phyloP scores from a whole-genome alignment of 2,329 filamentous ascomycete genomes.

The Elsinoe ampelina region DNA sequence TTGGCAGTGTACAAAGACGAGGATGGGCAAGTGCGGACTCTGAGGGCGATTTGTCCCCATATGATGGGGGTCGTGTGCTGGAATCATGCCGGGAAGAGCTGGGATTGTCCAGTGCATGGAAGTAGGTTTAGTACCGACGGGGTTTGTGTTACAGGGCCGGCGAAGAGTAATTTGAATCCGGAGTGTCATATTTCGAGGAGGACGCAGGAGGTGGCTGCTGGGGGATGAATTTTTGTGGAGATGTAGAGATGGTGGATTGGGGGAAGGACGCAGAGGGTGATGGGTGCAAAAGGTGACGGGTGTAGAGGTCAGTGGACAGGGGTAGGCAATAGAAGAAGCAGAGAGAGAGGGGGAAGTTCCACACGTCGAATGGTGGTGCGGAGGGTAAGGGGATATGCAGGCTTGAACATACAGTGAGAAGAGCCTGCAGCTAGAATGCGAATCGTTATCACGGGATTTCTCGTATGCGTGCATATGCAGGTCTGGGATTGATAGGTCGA shows the following conservation, averaged over 20 bases:
- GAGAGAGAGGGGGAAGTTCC: too few species aligned
- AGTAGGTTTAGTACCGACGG: conserved; percentile 37
- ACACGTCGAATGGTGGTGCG: too few species aligned
- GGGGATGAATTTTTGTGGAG: background rate
- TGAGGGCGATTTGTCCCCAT: conserved; percentile 49
- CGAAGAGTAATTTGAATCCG: conserved; percentile 30
- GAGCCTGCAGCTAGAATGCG: too few species aligned
- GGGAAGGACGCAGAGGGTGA: too few species aligned
- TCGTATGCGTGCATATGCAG: background rate
- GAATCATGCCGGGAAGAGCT: conserved; percentile 46
- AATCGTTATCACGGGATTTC: background rate
- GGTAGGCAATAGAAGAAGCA: too few species aligned
- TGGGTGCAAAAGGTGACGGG: too few species aligned
- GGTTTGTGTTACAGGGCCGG: conserved; percentile 33
- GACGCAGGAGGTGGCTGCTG: conserved; percentile 18
- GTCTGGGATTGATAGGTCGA: background rate
- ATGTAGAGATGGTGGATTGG: too few species aligned
- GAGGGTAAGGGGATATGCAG: too few species aligned
- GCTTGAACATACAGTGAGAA: too few species aligned
- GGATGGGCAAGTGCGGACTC: conserved; percentile 40
- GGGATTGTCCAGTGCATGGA: conserved; percentile 45
- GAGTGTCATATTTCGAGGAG: conserved; percentile 24
- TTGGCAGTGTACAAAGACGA: conserved; percentile 50
- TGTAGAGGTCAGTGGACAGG: too few species aligned
- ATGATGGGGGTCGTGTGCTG: conserved; percentile 48